Evolutionary conservation across 371 early-diverging fungal species (phyloP).

Genomic region (Gilbertella persicaria): DNA sequence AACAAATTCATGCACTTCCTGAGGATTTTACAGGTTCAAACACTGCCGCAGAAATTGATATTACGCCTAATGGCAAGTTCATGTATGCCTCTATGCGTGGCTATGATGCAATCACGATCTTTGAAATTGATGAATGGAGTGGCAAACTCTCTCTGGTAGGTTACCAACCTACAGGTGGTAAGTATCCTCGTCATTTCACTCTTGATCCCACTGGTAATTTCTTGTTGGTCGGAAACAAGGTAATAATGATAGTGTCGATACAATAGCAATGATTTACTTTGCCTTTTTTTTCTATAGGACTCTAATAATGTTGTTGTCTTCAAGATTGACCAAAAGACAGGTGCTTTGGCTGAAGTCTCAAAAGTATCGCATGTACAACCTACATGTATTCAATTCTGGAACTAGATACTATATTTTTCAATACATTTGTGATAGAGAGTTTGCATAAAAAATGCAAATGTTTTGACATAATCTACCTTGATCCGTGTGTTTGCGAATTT

Average conservation of each 20-base stretch:
- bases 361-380: slow-evolving; percentile 35
- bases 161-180: slow-evolving; percentile 32
- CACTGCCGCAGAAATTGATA: slow-evolving; percentile 44
- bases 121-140: slow-evolving; percentile 26
- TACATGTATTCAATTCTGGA: slow-evolving; percentile 43
- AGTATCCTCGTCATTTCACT: slow-evolving; percentile 46
- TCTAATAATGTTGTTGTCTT: slow-evolving; percentile 41
- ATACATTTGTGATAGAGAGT: too few species aligned
- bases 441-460: too few species aligned
- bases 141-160: slow-evolving; percentile 40
- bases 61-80: slow-evolving; percentile 37
- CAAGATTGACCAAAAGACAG: slow-evolving; percentile 32
- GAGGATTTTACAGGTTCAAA: slow-evolving; percentile 26
- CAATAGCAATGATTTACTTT: not conserved
- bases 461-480: too few species aligned
- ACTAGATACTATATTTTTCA: too few species aligned
- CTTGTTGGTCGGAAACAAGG: slow-evolving; percentile 45
- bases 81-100: slow-evolving; percentile 46
- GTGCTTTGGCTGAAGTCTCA: slow-evolving; percentile 27
- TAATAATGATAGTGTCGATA: not conserved
- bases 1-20: slow-evolving; percentile 35
- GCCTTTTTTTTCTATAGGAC: slow-evolving; percentile 28
- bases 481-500: too few species aligned
- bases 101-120: slow-evolving; percentile 38
- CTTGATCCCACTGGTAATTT: slow-evolving; percentile 45